Evolutionary conservation across 2,329 filamentous ascomycete species (phyloP).

Genomic region (Mycocentrospora acerina): DNA sequence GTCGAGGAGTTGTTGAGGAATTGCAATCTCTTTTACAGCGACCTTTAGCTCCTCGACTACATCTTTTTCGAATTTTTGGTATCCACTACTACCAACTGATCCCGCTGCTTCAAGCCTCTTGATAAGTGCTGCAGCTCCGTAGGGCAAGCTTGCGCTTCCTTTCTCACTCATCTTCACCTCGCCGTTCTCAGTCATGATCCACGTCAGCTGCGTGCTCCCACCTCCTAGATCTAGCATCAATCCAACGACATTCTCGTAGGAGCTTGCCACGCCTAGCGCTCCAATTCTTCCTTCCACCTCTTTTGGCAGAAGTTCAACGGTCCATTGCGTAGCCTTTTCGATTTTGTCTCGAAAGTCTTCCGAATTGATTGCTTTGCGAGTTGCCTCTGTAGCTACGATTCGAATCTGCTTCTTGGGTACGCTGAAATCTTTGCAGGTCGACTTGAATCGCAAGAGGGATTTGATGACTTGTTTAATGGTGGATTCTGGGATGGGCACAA

Average conservation of each 20-base stretch:
- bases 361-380: constrained; percentile 76
- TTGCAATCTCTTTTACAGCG: constrained; percentile 59
- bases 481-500: constrained; percentile 55
- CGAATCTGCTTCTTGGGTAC: constrained; percentile 67
- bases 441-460: constrained; percentile 69
- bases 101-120: constrained; percentile 49
- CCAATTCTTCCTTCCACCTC: constrained; percentile 81
- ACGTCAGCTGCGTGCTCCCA: constrained; percentile 69
- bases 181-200: constrained; percentile 59
- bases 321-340: constrained; percentile 62
- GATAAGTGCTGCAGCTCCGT: constrained; percentile 67
- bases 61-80: constrained; percentile 52
- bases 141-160: constrained; percentile 67
- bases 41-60: constrained; percentile 60
- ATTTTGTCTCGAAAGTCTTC: constrained; percentile 68
- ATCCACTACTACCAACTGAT: constrained; percentile 45
- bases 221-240: constrained; percentile 87
- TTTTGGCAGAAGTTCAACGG: constrained; percentile 72
- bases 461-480: constrained; percentile 68
- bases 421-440: constrained; percentile 67
- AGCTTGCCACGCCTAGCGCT: constrained; percentile 78
- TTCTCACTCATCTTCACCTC: constrained; percentile 38
- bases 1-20: constrained; percentile 56
- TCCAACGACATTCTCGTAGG: constrained; percentile 68
- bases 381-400: constrained; percentile 86